Percentiles rank a stretch among this genome's conserved stretches.
Conservation (phyloP, 1,139 yeast species). For the Kazachstania sp. region DNA sequence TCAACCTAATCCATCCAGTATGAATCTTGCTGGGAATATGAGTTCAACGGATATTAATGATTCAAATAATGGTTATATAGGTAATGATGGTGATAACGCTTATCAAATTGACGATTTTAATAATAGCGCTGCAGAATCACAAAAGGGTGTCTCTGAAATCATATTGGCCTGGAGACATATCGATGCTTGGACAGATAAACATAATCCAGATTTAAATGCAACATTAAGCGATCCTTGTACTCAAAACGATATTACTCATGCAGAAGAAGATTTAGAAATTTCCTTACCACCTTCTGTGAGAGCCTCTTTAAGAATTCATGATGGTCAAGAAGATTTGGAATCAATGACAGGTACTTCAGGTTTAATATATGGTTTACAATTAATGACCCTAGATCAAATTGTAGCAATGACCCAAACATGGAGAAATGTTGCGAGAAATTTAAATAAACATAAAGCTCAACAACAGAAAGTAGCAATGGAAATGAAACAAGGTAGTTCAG, state of each 20-base stretch:
- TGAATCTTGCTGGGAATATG: slow-evolving; percentile 9
- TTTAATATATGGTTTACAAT: slow-evolving; percentile 51
- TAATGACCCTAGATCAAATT: slow-evolving; percentile 58
- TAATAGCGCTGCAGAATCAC: slow-evolving; percentile 17
- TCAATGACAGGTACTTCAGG: slow-evolving; percentile 49
- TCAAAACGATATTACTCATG: slow-evolving; percentile 49
- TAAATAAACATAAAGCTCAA: slow-evolving; percentile 29
- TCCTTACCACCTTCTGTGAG: slow-evolving; percentile 51
- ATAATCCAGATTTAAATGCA: slow-evolving; percentile 48
- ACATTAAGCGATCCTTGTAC: slow-evolving; percentile 60
- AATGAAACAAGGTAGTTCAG: slow-evolving; percentile 1
- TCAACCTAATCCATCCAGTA: slow-evolving; percentile 12
- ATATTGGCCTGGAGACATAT: slow-evolving; percentile 65
- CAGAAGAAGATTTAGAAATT: slow-evolving; percentile 54
- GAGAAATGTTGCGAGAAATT: slow-evolving; percentile 51
- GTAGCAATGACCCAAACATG: slow-evolving; percentile 57
- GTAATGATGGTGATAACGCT: background rate
- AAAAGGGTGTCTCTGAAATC: slow-evolving; percentile 55
- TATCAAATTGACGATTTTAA: slow-evolving; percentile 9
- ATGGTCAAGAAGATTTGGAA: slow-evolving; percentile 54
- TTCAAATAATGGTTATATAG: slow-evolving; percentile 8
- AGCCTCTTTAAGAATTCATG: slow-evolving; percentile 55
- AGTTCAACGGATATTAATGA: slow-evolving; percentile 11
- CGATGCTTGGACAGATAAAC: slow-evolving; percentile 48
- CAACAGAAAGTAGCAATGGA: background rate